Conservation (phyloP, 306 rosid species). For the Lathyrus oleraceus region DNA sequence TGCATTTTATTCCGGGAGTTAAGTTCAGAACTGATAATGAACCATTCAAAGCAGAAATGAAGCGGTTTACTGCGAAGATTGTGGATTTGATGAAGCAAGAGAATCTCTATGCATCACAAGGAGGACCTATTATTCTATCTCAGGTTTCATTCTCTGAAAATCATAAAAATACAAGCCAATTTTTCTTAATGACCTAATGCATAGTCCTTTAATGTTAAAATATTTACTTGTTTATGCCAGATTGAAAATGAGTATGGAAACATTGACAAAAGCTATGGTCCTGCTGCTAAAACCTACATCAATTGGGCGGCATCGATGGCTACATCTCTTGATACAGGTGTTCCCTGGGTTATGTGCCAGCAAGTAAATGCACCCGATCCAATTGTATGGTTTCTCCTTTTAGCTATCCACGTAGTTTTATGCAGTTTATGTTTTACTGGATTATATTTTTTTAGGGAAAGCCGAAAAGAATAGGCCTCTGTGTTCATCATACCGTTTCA, state of each 20-base stretch:
- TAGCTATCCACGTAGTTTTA: not conserved
- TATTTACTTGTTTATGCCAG: conserved; percentile 39
- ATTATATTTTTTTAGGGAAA: conserved; percentile 48
- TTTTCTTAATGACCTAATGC: not conserved
- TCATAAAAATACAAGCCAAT: not conserved
- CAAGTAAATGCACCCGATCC: conserved; percentile 91
- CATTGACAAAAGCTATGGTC: conserved; percentile 52
- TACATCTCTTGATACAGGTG: conserved; percentile 80
- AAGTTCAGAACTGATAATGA: conserved; percentile 78
- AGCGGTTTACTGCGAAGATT: conserved; percentile 77
- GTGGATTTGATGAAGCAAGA: conserved; percentile 83
- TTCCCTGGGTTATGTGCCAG: conserved; percentile 99
- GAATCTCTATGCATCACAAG: conserved; percentile 86
- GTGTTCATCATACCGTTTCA: conserved; percentile 13
- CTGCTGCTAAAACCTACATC: conserved; percentile 72
- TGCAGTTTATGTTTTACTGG: not conserved
- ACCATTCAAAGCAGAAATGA: conserved; percentile 86
- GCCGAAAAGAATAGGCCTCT: conserved; percentile 67
- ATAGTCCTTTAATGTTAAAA: not conserved
- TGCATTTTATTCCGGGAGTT: conserved; percentile 81
- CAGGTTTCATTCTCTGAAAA: conserved; percentile 54
- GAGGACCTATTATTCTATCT: conserved; percentile 92
- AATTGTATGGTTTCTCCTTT: conserved; percentile 58
- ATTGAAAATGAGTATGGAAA: conserved; percentile 91
- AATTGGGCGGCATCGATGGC: conserved; percentile 96